Percentiles rank a stretch among this genome's conserved stretches.
phyloP scores from a whole-genome alignment of 177 flowering plant species.

The Vitis hybrid region DNA sequence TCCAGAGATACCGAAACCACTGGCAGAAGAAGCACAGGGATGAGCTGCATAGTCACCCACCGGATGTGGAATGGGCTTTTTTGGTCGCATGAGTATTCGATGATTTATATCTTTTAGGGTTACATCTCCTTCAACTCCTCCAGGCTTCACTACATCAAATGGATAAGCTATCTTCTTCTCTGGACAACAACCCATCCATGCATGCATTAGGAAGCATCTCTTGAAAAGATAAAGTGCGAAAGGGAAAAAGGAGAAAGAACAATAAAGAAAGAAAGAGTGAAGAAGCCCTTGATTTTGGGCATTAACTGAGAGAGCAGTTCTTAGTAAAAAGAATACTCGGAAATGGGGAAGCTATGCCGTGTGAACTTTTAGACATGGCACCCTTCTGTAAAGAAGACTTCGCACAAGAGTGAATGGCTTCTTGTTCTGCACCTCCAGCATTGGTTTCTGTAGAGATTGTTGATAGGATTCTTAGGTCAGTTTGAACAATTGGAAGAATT shows the following conservation, averaged over 20 bases:
- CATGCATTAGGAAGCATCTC: neutral
- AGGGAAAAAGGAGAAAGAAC: neutral
- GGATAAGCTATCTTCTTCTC: conserved; percentile 6
- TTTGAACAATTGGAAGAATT: too few species aligned
- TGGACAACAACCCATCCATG: neutral
- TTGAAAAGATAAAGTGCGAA: neutral
- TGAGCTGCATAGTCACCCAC: conserved; percentile 4
- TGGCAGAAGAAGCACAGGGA: neutral
- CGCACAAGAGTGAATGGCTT: too few species aligned
- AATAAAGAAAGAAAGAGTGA: neutral
- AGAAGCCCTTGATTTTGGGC: neutral
- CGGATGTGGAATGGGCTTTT: conserved; percentile 4
- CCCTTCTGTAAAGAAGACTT: too few species aligned
- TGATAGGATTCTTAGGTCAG: too few species aligned
- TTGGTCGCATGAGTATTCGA: conserved; percentile 9
- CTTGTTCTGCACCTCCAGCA: too few species aligned
- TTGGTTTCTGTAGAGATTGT: too few species aligned
- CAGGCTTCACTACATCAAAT: conserved; percentile 14
- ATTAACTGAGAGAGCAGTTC: neutral
- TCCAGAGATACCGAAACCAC: conserved; percentile 10
- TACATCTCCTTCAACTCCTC: conserved; percentile 7
- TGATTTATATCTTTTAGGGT: conserved; percentile 9
- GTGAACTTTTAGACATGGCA: too few species aligned
- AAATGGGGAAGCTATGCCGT: conserved; percentile 9
- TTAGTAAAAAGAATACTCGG: neutral